Base-by-base conservation (phyloP, 2,329 filamentous ascomycete genomes). In the Cytospora schulzeri region DNA sequence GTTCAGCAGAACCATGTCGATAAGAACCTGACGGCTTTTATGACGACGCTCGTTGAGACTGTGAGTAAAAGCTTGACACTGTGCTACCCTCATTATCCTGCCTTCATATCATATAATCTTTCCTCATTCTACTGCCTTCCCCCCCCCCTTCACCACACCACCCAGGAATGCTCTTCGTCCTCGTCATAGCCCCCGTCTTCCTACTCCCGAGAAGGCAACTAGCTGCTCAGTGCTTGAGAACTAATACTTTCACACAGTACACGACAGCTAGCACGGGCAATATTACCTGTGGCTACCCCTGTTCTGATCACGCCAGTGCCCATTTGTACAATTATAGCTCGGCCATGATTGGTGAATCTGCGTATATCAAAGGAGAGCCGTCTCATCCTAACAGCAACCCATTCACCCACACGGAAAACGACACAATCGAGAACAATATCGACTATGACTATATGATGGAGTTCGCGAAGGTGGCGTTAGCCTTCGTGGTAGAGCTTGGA, bases 391-490 rank as follows among this genome's bases (percentile, higher is more conserved):
- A 35, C 19, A 28, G 26, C 12, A 54, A 63, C 15, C 61, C 61
- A 12, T 58, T 38, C 29, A 59, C 58, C 9, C 61, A 63, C 26
- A 33, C 61, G 17, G 33, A 33, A 29, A 54, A 63, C 17, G 61
- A 63, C 55, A 63, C 61, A 7, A 54, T 63, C 19, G 56, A 59
- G 19, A 56, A 58, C 22, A 24, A 24, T 11, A 28, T 63, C 22
- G 50, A 63, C 48, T 59, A 54, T 22, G 61, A 63, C 26, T 63
- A 63, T 38, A 63, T 63, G 61, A 24, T 58, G 50, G 56, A 63
- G 29, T 63, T 63, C 22, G 61, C 48, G 15, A 63, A 55, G 38
- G 35, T 63, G 19, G 28, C 61, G n/a, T 35, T 41, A 24, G 61
- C 22, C 19, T 63, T 63, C 28, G 19, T 59, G 9, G 50, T 38